Evolutionary conservation across 1,139 yeast genomes (phyloP).

Genomic region (Suhomyces bribrorum): DNA sequence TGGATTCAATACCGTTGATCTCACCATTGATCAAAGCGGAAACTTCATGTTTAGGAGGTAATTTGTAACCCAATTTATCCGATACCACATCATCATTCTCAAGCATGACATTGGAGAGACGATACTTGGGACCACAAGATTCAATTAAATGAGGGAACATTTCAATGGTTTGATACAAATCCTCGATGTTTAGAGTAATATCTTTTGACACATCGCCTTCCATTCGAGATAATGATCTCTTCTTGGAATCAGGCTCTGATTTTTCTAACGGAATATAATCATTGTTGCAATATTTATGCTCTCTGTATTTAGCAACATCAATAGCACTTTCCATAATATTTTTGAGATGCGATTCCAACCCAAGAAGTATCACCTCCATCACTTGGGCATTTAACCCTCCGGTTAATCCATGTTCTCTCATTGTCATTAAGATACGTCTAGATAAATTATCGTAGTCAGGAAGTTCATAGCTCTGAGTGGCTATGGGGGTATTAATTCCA

Average conservation of each 20-base stretch:
- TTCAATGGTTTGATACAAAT: conserved; percentile 61
- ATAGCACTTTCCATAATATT: conserved; percentile 73
- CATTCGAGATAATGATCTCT: conserved; percentile 23
- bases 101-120: conserved; percentile 53
- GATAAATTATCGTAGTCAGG: conserved; percentile 78
- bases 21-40: background rate
- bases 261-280: conserved; percentile 31
- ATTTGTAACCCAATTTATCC: conserved; percentile 41
- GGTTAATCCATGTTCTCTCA: conserved; percentile 89
- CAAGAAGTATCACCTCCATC: conserved; percentile 74
- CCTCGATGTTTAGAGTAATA: conserved; percentile 61
- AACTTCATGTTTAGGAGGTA: conserved; percentile 34
- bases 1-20: conserved; percentile 9
- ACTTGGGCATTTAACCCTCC: conserved; percentile 75
- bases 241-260: conserved; percentile 12
- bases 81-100: conserved; percentile 56
- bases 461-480: conserved; percentile 75
- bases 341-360: conserved; percentile 77
- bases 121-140: conserved; percentile 60
- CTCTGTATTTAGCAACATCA: conserved; percentile 66
- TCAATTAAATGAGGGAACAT: conserved; percentile 69
- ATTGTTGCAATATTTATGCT: conserved; percentile 52
- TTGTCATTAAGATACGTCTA: conserved; percentile 74
- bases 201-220: conserved; percentile 19
- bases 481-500: conserved; percentile 82